Percentiles rank a stretch among this genome's conserved stretches.
phyloP scores from a whole-genome alignment of 129 eudicot species.

The Erigeron canadensis region DNA sequence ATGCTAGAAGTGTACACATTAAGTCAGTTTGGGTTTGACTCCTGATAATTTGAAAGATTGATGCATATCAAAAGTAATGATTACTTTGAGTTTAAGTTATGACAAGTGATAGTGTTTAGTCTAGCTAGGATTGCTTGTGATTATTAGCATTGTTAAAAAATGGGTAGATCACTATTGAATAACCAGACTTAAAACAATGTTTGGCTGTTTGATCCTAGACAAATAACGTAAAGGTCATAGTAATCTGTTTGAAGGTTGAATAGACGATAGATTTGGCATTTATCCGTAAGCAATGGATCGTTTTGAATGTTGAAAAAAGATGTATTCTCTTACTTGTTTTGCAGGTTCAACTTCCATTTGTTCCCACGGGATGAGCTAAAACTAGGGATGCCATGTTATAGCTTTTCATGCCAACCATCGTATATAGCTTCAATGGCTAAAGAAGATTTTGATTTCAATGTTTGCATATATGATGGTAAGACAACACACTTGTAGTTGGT shows the following conservation, averaged over 20 bases:
- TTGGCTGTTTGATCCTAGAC: background rate
- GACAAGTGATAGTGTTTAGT: background rate
- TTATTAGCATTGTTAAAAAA: background rate
- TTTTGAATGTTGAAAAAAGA: too few species aligned
- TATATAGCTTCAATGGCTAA: constrained; percentile 78
- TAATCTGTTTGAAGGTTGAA: background rate
- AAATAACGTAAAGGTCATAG: background rate
- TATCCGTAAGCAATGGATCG: too few species aligned
- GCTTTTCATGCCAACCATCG: constrained; percentile 91
- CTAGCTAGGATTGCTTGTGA: background rate
- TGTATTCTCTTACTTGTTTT: constrained; percentile 22
- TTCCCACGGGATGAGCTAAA: constrained; percentile 96
- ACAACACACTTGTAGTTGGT: background rate
- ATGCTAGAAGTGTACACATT: too few species aligned
- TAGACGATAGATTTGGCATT: too few species aligned
- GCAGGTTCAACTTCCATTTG: constrained; percentile 91
- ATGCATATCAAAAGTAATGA: background rate
- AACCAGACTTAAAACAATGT: background rate
- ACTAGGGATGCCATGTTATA: constrained; percentile 74
- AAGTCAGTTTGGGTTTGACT: background rate
- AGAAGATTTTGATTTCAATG: constrained; percentile 86
- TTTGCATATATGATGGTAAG: constrained; percentile 83
- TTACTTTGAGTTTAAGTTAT: background rate
- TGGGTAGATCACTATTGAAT: background rate
- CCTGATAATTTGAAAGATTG: background rate